phyloP scores from a whole-genome alignment of 2,329 filamentous ascomycete species.

The Coleophoma eucalyptorum region DNA sequence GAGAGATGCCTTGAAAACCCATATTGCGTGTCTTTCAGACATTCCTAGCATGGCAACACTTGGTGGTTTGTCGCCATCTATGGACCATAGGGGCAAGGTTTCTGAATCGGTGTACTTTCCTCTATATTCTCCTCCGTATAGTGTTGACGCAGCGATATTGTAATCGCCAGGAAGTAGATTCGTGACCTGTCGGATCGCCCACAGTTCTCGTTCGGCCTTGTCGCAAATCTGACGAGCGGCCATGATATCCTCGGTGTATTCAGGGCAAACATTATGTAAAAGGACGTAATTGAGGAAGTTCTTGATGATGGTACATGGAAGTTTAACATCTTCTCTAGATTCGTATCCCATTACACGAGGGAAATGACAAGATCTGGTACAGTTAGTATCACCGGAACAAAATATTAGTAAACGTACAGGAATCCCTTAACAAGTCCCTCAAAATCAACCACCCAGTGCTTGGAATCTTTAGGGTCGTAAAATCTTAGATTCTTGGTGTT shows the following conservation, averaged over 20 bases:
- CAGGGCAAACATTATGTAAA: constrained; percentile 80
- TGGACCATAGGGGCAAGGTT: constrained; percentile 5
- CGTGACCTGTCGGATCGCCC: constrained; percentile 48
- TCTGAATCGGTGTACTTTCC: constrained; percentile 8
- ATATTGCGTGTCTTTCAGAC: constrained; percentile 33
- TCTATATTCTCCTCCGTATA: constrained; percentile 53
- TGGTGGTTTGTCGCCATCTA: constrained; percentile 19
- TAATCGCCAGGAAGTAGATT: constrained; percentile 68
- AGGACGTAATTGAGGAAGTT: constrained; percentile 90
- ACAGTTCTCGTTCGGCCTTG: constrained; percentile 63
- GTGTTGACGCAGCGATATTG: constrained; percentile 68
- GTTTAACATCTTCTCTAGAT: constrained; percentile 45
- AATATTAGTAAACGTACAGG: constrained; percentile 49
- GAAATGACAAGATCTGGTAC: constrained; percentile 49
- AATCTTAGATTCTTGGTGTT: constrained; percentile 37
- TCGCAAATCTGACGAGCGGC: constrained; percentile 65
- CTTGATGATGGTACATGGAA: constrained; percentile 64
- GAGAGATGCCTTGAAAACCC: constrained; percentile 40
- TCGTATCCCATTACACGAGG: constrained; percentile 54
- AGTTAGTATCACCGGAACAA: constrained; percentile 8
- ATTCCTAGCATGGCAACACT: constrained; percentile 17
- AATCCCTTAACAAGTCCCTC: constrained; percentile 73
- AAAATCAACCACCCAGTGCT: constrained; percentile 79
- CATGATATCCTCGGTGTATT: constrained; percentile 66
- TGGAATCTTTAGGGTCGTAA: constrained; percentile 44